Base-by-base conservation (phyloP, 1,139 yeast genomes). In the Meyerozyma athensensis region DNA sequence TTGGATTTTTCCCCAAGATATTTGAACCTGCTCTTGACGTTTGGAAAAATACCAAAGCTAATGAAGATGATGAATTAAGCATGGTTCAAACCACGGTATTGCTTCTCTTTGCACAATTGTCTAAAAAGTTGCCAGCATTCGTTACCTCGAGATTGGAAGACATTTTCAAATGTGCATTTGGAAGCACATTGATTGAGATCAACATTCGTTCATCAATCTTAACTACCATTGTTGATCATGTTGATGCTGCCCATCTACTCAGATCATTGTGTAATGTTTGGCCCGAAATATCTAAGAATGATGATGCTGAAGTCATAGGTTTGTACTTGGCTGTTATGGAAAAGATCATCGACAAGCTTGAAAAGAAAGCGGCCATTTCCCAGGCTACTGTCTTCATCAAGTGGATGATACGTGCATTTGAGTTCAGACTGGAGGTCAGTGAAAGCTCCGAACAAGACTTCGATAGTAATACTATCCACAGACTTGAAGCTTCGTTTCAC, bases 111-210 rank as follows among this genome's bases (percentile, higher is more conserved):
- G 80, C 96, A 4, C 76, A 90, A 34, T 71, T 87, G 53, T 66
- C 90, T 36, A 86, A 83, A 59, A 80, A 86, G 51, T 81, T 94
- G 48, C 97, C 98, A 28, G 82, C 87, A 10, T 92, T 92, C 56
- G 75, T 92, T 65, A 68, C 78, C 16, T 78, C 94, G 7, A 80
- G 80, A 46, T 65, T 89, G 49, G 74, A 72, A 39, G 77, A 79
- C 37, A 73, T 86, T 36, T 61, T 87, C 42, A 62, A 68, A 38
- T 67, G 81, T 9, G 63, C 83, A 17, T 74, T 87, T 46, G 63
- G 66, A 33, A 77, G 87, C 36, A 68, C 72, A 36, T 66, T 66
- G 33, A 82, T 85, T 37, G 75, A 79, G 12, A 72, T 70, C 33
- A 62, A 74, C 5, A 71, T 86, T 30, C 75, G 95, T 53, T 65